Evolutionary conservation across 257 asterid genomes (phyloP), one percentile per base, ranked within the genome.

Genomic region (Jacaranda mimosifolia): DNA sequence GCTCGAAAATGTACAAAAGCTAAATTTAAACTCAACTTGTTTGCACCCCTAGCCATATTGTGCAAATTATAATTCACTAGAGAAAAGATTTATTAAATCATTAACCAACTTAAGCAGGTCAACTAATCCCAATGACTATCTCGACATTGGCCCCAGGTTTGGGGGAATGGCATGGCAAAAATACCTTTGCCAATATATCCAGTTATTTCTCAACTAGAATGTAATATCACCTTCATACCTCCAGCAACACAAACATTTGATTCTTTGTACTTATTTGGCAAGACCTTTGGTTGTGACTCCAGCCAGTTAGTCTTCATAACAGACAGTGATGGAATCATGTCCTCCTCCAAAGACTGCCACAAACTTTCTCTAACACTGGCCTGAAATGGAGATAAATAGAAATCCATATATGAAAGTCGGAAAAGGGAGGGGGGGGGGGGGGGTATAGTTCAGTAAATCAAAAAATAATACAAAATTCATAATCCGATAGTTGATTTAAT

Each of bases 181-280:
- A 64, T 53, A 49, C 19, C 49, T 52, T 39, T 12, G 45, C 56
- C 9, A 17, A 39, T 51, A 68, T 32, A 53, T 63, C 70, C 56
- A 63, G 55, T 48, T 15, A 48, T 48, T 68, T 72, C 45, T 17
- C 72, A 81, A 78, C 83, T 68, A 66, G 80, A 82, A 58, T 51
- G 67, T 49, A 83, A 72, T 60, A 81, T 79, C 87, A 86, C 84
- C 78, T 78, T 86, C 90, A 83, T 91, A 96, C 99, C 99, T 93
- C 97, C 98, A 85, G 98, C 94, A 80, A 96, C 88, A 86, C 97
- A 96, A 74, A 96, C 86, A 72, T 92, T 96, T 74, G 97, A 91
- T 77, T 90, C 97, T 85, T 85, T 88, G 81, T 74, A 85, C 85
- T 87, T 91, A 83, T 85, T 91, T 13, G 93, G 90, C 72, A 90